Base-by-base conservation (phyloP, 805 yeast species). In the Jamesozyma hellenica region DNA sequence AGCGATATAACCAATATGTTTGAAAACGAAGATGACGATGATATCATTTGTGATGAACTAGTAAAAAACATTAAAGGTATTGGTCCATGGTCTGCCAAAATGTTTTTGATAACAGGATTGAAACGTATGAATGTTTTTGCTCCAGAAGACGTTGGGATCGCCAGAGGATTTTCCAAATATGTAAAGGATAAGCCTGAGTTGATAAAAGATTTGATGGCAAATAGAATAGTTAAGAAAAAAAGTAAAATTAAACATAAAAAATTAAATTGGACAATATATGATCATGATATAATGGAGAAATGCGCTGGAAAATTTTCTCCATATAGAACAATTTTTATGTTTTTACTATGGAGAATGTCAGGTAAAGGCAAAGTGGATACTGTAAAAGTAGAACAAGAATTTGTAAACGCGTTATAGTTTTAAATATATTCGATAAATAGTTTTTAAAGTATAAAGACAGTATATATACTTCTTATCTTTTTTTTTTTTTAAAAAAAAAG, bases 11-110 rank as follows among this genome's bases (percentile, higher is more conserved):
- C 55, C 1, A 60, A 59, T 1, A 61, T 71, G 37, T 71, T 78
- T 44, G 32, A 42, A 2, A 41, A 46, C 4, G 41, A 40, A 0
- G 61, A 61, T 27, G 16, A 28, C n/a, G 72, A 71, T 2, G 75
- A 64, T 17, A 14, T 29, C 10, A 60, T 81, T 13, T 52, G 70
- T 1, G 66, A 66, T 15, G 71, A 70, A 42, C 58, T 80, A 39
- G 70, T 72, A 0, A 55, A 56, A 19, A 50, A 53, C 39, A 63
- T 82, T 45, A 81, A 82, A 51, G 94, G 94, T 0, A 71, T 83
- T 14, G 94, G 92, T 0, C 70, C 70, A 1, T 88, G 97, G 97
- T 75, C 87, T 4, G 88, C 92, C 0, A 82, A 81, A 40, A 88
- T 88, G 95, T 88, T 86, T 58, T 60, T 83, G 14, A 53, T 80